A percentile compares a stretch with the other conserved stretches of the same genome.
phyloP scores from a whole-genome alignment of 2,329 filamentous ascomycete species.

The Penicillium sp. region DNA sequence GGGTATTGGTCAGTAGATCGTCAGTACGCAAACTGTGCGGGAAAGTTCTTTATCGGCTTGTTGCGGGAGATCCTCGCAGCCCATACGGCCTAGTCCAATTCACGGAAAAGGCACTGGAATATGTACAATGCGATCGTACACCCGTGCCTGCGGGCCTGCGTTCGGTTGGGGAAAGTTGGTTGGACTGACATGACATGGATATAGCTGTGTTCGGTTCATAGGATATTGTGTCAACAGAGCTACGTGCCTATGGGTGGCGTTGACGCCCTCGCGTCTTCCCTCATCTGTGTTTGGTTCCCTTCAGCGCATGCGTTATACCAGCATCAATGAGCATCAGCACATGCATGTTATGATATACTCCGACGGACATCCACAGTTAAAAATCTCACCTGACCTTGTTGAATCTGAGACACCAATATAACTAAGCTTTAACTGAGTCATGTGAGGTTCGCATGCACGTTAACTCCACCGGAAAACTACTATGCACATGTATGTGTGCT shows the following conservation, averaged over 20 bases:
- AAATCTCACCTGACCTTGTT: background rate
- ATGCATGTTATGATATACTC: background rate
- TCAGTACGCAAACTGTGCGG: background rate
- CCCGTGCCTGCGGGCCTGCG: no score
- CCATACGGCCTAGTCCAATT: background rate
- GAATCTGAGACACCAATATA: background rate
- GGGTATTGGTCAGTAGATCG: no score
- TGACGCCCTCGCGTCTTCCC: background rate
- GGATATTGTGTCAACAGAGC: background rate
- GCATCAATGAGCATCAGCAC: conserved; percentile 22
- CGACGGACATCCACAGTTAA: background rate
- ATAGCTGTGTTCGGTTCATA: background rate
- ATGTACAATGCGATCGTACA: background rate
- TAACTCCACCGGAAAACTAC: background rate
- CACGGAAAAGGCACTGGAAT: background rate
- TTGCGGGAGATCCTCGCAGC: background rate
- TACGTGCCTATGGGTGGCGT: background rate
- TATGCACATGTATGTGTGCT: background rate
- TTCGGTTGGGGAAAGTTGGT: background rate
- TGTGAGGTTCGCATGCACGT: background rate
- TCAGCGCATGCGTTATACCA: conserved; percentile 24
- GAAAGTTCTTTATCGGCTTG: background rate
- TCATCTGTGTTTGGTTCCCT: conserved; percentile 20
- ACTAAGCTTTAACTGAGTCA: background rate
- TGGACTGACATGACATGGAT: background rate